phyloP scores from a whole-genome alignment of 2,329 filamentous ascomycete species.

The Microdochium paspali region DNA sequence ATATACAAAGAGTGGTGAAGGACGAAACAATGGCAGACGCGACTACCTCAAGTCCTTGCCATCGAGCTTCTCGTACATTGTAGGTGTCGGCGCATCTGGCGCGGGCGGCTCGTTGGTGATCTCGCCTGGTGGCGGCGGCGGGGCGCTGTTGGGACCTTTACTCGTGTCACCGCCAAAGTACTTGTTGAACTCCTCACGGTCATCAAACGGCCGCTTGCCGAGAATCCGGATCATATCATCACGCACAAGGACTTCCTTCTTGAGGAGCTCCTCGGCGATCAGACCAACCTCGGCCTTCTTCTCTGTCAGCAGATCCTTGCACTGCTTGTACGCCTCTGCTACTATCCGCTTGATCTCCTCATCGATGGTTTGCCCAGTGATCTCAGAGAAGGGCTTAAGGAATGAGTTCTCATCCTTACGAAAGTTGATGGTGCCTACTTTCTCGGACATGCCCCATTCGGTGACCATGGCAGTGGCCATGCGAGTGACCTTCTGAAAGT shows the following conservation, averaged over 20 bases:
- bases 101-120: slow-evolving; percentile 32
- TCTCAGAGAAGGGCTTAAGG: slow-evolving; percentile 92
- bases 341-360: slow-evolving; percentile 84
- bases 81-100: slow-evolving; percentile 15
- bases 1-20: too few species aligned
- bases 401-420: slow-evolving; percentile 73
- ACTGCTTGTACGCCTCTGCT: slow-evolving; percentile 86
- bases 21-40: too few species aligned
- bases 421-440: slow-evolving; percentile 88
- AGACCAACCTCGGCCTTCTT: slow-evolving; percentile 85
- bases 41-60: slow-evolving; percentile 12
- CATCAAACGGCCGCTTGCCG: slow-evolving; percentile 74
- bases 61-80: slow-evolving; percentile 14
- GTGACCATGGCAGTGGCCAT: slow-evolving; percentile 98
- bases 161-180: slow-evolving; percentile 62
- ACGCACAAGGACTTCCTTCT: slow-evolving; percentile 81
- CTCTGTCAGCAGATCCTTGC: slow-evolving; percentile 69
- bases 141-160: slow-evolving; percentile 43
- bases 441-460: slow-evolving; percentile 97
- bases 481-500: slow-evolving; percentile 95
- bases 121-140: slow-evolving; percentile 37
- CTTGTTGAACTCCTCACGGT: slow-evolving; percentile 83
- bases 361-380: slow-evolving; percentile 88
- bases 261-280: slow-evolving; percentile 84
- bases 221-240: slow-evolving; percentile 89